Percentiles rank a stretch among this genome's conserved stretches.
phyloP scores from a whole-genome alignment of 306 rosid genomes.

The Cucumis hystrix region DNA sequence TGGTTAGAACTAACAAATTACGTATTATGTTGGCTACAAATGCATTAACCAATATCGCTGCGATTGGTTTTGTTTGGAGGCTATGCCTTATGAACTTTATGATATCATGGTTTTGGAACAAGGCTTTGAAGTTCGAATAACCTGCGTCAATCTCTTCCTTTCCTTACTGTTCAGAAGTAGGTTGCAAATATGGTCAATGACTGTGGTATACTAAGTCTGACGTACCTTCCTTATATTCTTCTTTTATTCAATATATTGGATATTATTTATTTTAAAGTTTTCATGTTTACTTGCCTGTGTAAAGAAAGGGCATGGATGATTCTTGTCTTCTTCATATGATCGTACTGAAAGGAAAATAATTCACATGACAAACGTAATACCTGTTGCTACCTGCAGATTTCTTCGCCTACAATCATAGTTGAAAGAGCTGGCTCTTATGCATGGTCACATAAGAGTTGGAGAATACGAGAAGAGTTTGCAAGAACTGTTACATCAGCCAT shows the following conservation, averaged over 20 bases:
- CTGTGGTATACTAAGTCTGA: neutral
- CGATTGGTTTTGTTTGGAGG: neutral
- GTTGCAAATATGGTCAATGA: neutral
- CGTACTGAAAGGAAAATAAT: neutral
- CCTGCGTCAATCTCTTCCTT: neutral
- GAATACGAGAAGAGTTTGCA: conserved; percentile 91
- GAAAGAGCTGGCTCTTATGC: conserved; percentile 97
- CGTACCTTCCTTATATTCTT: neutral
- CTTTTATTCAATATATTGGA: neutral
- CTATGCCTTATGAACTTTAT: neutral
- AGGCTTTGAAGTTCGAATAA: neutral
- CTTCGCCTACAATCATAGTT: conserved; percentile 94
- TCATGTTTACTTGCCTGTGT: neutral
- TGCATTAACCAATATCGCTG: neutral
- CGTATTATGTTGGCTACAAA: neutral
- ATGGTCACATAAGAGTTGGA: conserved; percentile 94
- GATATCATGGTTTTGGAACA: neutral
- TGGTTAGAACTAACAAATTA: neutral
- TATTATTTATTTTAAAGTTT: neutral
- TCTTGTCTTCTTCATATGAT: neutral
- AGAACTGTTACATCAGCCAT: conserved; percentile 94
- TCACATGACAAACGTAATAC: neutral
- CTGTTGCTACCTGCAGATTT: conserved; percentile 38
- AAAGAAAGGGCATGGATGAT: neutral
- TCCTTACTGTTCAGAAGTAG: neutral